Conservation (phyloP, 1,139 yeast species). For the Candida sanyaensis region DNA sequence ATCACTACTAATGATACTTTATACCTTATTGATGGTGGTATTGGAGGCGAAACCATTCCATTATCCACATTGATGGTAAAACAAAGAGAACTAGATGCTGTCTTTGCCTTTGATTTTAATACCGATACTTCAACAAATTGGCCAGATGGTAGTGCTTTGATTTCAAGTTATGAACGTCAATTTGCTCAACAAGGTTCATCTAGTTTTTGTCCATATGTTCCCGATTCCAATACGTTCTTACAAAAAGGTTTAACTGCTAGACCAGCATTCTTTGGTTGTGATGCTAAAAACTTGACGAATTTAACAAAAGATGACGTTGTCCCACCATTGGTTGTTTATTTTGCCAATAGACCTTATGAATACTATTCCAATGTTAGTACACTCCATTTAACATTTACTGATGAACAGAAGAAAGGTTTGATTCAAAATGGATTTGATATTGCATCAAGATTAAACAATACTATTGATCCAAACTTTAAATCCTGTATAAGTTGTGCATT, state of each 20-base stretch:
- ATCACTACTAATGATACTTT: constrained; percentile 34
- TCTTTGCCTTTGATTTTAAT: constrained; percentile 40
- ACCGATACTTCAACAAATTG: constrained; percentile 32
- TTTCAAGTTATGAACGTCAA: constrained; percentile 62
- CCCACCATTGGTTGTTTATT: constrained; percentile 79
- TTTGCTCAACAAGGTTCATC: constrained; percentile 57
- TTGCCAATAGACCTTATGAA: constrained; percentile 75
- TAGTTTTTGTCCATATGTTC: constrained; percentile 75
- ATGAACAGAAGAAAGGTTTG: constrained; percentile 58
- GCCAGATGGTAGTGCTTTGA: constrained; percentile 32
- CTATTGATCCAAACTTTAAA: constrained; percentile 72
- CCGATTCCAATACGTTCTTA: constrained; percentile 65
- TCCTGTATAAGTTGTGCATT: constrained; percentile 89
- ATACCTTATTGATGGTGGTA: constrained; percentile 44
- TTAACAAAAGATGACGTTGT: constrained; percentile 31
- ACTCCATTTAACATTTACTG: constrained; percentile 61
- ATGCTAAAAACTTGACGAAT: constrained; percentile 62
- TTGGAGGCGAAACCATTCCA: constrained; percentile 41
- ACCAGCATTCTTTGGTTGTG: constrained; percentile 89
- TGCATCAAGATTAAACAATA: constrained; percentile 69
- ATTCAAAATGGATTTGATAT: constrained; percentile 81
- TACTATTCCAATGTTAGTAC: constrained; percentile 72
- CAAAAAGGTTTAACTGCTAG: constrained; percentile 58
- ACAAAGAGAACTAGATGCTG: constrained; percentile 37
- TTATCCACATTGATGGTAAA: constrained; percentile 36